Base-by-base conservation (phyloP, 176 grass and related monocot genomes). In the Thalia dealbata region DNA sequence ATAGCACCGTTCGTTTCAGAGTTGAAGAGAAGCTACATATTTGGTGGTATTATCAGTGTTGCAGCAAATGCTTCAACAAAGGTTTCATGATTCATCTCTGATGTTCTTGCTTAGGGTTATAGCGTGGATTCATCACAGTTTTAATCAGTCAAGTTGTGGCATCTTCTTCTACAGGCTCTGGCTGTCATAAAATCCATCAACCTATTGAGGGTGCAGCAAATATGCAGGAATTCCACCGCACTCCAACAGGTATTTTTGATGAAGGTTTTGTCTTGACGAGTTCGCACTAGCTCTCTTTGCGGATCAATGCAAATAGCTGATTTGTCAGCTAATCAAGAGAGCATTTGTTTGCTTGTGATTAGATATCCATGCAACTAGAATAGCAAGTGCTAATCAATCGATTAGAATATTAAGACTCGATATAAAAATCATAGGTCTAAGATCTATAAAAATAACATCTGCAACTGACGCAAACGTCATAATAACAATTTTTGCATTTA, bases 171-270 rank as follows among this genome's bases (percentile, higher is more conserved):
- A 69, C 75, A 96, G 93, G 95, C 90, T 73, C 82, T 97, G 18
- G 73, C 83, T 83, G 85, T 91, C 70, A 97, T 97, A 82, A 97
- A 82, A 81, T 97, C 90, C 61, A 93, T 97, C 75, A 97, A 97
- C 71, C 76, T 97, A 73, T 76, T 97, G 78, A 90, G 95, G 28
- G 95, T 97, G 50, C 95, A 97, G 69, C 95, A 97, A 83, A 93
- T 97, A 84, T 97, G 95, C 83, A 97, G 87, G 75, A 97, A 97
- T 71, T 92, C 85, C 14, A 85, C 91, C 80, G 95, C 95, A 75
- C 71, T 97, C 28, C 90, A 97, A 83, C 95, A 92, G 90, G 95
- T 97, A 26, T 38, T 38, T 38, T 4, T 38, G 32, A 38, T 38
- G 32, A 38, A 38, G 32, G 32, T 38, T 38, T 4, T 29, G 25